Evolutionary conservation across 73 alveolate species (phyloP), one percentile per base, ranked within the genome.

Genomic region (Uronychia binucleata): DNA sequence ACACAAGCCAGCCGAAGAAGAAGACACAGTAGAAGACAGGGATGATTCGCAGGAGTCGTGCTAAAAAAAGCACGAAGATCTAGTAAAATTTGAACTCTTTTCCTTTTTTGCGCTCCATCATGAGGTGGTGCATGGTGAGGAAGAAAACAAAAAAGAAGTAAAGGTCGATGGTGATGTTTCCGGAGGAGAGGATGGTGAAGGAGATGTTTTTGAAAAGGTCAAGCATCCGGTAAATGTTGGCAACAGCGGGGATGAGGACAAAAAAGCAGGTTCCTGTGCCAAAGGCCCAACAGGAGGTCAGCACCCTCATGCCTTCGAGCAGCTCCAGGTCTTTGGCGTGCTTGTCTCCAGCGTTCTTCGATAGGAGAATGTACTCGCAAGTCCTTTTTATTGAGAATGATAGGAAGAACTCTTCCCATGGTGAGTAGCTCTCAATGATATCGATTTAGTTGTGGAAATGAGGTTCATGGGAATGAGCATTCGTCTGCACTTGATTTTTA

Each of bases 1-100:
- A 35, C 32, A 81, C 35, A 29, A 58, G 59, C 88, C 88, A 81
- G 29, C 88, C 88, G 31, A 81, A 28, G 59, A 81, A 60, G 80
- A 81, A 81, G 8, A 81, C 81, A 60, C 28, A 58, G 34, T 58
- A 58, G 75, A 26, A 60, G 1, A 60, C 33, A 26, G 88, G 88
- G 27, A 75, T 75, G 26, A 30, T 30, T 31, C 74, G 57, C 1
- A 30, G 11, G 33, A n/a, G 59, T 33, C 88, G 57, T 31, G n/a
- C 28, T 32, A 58, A 57, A n/a, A 59, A 14, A 0, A 81, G 81
- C n/a, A n/a, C 33, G 0, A 60, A 46, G 5, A 19, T 19, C 5
- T 46, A 19, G 19, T 11, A 19, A 19, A 46, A 46, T 11, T 5
- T 46, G 5, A 46, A 11, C 67, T 46, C 19, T 19, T 46, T 46